Evolutionary conservation across 495 filamentous ascomycete genomes (phyloP), one percentile per base, ranked within the genome.

Genomic region (Aspergillus haitiensis): DNA sequence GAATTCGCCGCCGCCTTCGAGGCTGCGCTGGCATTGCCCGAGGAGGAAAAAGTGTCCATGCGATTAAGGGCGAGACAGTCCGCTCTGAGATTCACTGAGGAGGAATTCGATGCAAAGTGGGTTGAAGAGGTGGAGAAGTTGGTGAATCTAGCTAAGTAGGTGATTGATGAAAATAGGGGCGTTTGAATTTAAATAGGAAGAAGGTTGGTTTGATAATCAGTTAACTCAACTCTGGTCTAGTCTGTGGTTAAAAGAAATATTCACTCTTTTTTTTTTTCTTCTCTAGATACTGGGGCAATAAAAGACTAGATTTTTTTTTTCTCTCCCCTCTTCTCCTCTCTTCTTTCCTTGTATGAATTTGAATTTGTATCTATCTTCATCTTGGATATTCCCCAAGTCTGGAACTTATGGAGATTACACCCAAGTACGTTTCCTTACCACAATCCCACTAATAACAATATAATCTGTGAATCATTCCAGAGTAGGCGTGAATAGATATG

Each of bases 51-150:
- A 31, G 71, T 91, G 4, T 80, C 75, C 5, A 90, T 91, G 85
- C 81, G 95, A 3, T 71, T 79, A 47, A 79, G 92, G 51, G 94
- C 93, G 2, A 75, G 91, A 45, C 70, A 80, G 56, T 92, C 88
- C 0, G 90, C 93, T 5, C 80, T 82, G 70, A 73, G 94, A 48
- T 98, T 98, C 67, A 89, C 88, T 0, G 94, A 97, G 72, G 88
- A 89, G 64, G 88, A 86, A 56, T 98, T 98, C 74, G 84, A 81
- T 6, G 77, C 73, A 60, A 82, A 82, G 39, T 98, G 94, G 94
- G 67, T 89, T 13, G 66, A 64, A 34, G 81, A 92, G 68, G 74
- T 96, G 73, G 83, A 87, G 70, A 83, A 80, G 71, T 75, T 97
- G 60, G 85, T 96, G 15, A 69, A 69, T 40, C 61, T 86, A 67